Evolutionary conservation across 2,329 filamentous ascomycete genomes (phyloP).

Genomic region (Mollisia scopiformis): DNA sequence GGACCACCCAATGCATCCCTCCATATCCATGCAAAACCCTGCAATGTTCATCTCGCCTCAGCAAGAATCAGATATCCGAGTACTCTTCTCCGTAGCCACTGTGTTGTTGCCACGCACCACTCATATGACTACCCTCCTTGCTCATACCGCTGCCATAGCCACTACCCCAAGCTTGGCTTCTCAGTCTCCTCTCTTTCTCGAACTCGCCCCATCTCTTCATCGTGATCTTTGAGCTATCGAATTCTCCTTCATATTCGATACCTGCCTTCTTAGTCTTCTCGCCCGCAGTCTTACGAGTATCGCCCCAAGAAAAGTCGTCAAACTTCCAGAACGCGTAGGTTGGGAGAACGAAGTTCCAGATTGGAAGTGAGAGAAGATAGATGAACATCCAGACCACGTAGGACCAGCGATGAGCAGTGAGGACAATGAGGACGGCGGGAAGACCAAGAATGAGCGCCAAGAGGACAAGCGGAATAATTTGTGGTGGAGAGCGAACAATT

Average conservation of each 20-base stretch:
- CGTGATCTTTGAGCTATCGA: constrained; percentile 97
- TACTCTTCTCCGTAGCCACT: constrained; percentile 14
- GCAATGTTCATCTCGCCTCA: not conserved
- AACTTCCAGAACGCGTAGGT: constrained; percentile 99
- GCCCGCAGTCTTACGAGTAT: constrained; percentile 92
- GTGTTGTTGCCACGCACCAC: constrained; percentile 3
- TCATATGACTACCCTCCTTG: constrained; percentile 10
- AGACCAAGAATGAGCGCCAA: constrained; percentile 91
- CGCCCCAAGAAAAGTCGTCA: constrained; percentile 99
- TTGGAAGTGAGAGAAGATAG: constrained; percentile 87
- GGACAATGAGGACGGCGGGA: constrained; percentile 85
- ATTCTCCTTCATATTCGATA: constrained; percentile 90
- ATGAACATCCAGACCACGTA: constrained; percentile 98
- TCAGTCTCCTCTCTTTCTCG: constrained; percentile 65
- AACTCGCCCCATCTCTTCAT: constrained; percentile 99
- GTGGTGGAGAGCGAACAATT: constrained; percentile 75
- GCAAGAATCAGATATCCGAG: constrained; percentile 6
- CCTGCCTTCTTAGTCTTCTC: constrained; percentile 87
- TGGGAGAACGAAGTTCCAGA: constrained; percentile 97
- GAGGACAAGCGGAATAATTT: constrained; percentile 88
- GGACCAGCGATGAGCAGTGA: constrained; percentile 90
- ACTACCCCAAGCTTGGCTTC: constrained; percentile 6
- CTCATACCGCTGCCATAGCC: not conserved
- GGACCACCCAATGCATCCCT: not conserved
- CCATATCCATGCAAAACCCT: not conserved